Percentiles rank a stretch among this genome's conserved stretches.
phyloP scores from a whole-genome alignment of 768 basidiomycete genomes.

The Kwoniella botswanensis region DNA sequence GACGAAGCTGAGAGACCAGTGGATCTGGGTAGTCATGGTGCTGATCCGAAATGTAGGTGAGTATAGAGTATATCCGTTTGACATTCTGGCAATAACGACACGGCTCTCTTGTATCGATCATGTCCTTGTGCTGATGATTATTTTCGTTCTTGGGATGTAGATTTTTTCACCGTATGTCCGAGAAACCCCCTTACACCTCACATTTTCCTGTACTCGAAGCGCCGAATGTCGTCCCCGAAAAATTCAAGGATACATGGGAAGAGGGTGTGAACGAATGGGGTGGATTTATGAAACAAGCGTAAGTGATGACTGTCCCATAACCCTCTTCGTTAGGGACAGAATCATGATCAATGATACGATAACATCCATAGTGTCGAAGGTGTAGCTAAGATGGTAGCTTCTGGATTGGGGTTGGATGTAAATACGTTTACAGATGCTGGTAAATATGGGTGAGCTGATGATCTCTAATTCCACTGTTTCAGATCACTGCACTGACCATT shows the following conservation, averaged over 20 bases:
- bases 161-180: slow-evolving; percentile 60
- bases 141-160: slow-evolving; percentile 15
- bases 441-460: slow-evolving; percentile 72
- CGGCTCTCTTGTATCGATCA: no score
- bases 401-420: slow-evolving; percentile 76
- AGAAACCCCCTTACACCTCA: slow-evolving; percentile 73
- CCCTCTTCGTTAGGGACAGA: not conserved
- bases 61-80: slow-evolving; percentile 13
- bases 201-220: slow-evolving; percentile 77
- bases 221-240: slow-evolving; percentile 78
- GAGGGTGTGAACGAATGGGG: slow-evolving; percentile 85
- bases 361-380: slow-evolving; percentile 69
- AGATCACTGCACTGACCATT: slow-evolving; percentile 19
- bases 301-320: slow-evolving; percentile 51
- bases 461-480: not conserved
- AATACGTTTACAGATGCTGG: slow-evolving; percentile 79
- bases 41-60: slow-evolving; percentile 91
- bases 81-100: no score
- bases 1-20: slow-evolving; percentile 81
- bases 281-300: slow-evolving; percentile 83
- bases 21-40: slow-evolving; percentile 66
- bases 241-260: slow-evolving; percentile 70
- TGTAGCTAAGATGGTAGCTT: slow-evolving; percentile 84
- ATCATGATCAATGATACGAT: no score
- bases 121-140: not conserved